phyloP scores from a whole-genome alignment of 1,139 yeast species.

The Saccharomyces pastorianus region DNA sequence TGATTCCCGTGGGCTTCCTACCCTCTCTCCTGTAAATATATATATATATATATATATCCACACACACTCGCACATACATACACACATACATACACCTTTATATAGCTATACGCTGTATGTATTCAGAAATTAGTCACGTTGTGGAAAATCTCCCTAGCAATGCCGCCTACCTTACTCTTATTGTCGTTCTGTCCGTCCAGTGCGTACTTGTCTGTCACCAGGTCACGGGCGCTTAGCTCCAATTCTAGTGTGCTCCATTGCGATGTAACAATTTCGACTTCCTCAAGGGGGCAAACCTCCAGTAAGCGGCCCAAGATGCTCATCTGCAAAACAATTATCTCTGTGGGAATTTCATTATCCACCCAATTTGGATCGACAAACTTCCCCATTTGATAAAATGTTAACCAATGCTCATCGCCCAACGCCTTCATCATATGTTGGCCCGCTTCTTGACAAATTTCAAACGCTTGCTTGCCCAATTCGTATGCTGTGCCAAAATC shows the following conservation, averaged over 20 bases:
- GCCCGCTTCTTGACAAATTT: background rate
- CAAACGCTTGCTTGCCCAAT: background rate
- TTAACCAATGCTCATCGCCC: slow-evolving; percentile 38
- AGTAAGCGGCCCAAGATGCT: slow-evolving; percentile 42
- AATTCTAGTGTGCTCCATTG: slow-evolving; percentile 39
- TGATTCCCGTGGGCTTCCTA: background rate
- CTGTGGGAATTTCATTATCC: slow-evolving; percentile 32
- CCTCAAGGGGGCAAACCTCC: slow-evolving; percentile 37
- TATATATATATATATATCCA: background rate
- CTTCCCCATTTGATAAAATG: slow-evolving; percentile 52
- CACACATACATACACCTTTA: background rate
- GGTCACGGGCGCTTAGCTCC: slow-evolving; percentile 29
- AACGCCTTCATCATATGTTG: background rate
- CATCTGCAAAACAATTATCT: slow-evolving; percentile 38
- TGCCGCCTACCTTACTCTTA: background rate
- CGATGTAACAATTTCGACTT: slow-evolving; percentile 34
- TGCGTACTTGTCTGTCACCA: slow-evolving; percentile 22
- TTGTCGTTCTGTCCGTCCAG: slow-evolving; percentile 6
- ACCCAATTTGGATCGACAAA: slow-evolving; percentile 40
- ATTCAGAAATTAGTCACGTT: background rate
- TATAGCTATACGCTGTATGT: background rate
- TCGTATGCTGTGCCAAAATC: slow-evolving; percentile 48
- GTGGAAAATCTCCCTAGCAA: background rate
- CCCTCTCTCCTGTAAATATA: background rate
- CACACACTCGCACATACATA: background rate